These are phyloP conservation scores for Elsinoe ampelina DNA, from an alignment of 2,329 filamentous ascomycete genomes.

Conservation along the genomic window DNA sequence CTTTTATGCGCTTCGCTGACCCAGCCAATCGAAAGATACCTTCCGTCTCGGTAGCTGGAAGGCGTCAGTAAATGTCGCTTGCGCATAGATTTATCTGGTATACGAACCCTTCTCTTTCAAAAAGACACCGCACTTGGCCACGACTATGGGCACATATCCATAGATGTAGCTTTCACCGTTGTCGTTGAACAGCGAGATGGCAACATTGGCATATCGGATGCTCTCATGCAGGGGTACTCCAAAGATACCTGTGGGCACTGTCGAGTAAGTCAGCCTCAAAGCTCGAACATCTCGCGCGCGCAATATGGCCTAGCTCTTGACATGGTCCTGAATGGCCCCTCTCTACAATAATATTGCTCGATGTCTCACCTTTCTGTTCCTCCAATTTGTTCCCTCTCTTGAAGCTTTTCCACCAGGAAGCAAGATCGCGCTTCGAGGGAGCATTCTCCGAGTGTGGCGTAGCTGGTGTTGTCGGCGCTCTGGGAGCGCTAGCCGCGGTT, in stretches of 20 bases:
- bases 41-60: conserved; percentile 77
- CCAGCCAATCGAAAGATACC: conserved; percentile 94
- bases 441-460: conserved; percentile 51
- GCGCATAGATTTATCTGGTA: conserved; percentile 15
- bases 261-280: neutral
- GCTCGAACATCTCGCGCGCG: neutral
- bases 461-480: conserved; percentile 24
- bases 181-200: conserved; percentile 89
- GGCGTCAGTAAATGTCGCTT: neutral
- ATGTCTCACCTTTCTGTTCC: conserved; percentile 50
- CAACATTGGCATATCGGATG: conserved; percentile 95
- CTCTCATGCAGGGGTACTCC: conserved; percentile 87
- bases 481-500: conserved; percentile 17
- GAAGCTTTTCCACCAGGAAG: conserved; percentile 97
- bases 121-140: conserved; percentile 95
- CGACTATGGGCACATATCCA: conserved; percentile 95
- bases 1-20: conserved; percentile 96
- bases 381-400: conserved; percentile 58
- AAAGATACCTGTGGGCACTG: conserved; percentile 68
- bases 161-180: conserved; percentile 95
- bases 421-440: conserved; percentile 76
- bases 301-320: neutral
- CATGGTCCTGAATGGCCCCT: neutral
- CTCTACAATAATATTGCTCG: neutral
- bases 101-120: conserved; percentile 88